phyloP scores from a whole-genome alignment of 2,329 filamentous ascomycete species.

The Colletotrichum brevisporum region DNA sequence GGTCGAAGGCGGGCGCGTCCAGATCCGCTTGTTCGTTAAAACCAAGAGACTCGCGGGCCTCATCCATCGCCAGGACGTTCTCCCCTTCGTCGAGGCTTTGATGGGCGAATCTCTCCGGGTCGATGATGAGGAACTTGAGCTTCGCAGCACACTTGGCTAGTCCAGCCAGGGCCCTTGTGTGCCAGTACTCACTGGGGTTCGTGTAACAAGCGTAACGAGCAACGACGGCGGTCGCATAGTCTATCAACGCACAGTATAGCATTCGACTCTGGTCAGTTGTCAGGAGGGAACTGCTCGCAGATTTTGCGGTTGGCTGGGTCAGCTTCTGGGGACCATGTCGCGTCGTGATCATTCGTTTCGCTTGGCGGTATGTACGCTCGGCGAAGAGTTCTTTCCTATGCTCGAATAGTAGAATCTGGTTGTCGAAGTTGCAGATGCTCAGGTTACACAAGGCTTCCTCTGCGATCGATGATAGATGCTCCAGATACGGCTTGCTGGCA shows the following conservation, averaged over 20 bases:
- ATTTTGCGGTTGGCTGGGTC: too few relatives aligned
- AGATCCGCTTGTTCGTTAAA: not conserved
- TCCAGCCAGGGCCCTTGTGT: not conserved
- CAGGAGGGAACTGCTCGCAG: not conserved
- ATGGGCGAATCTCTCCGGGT: not conserved
- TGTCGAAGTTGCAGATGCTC: not conserved
- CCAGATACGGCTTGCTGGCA: not conserved
- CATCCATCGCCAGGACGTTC: not conserved
- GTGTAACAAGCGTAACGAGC: not conserved
- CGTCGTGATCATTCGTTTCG: not conserved
- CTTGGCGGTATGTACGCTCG: not conserved
- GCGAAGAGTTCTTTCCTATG: not conserved
- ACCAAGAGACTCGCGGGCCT: not conserved
- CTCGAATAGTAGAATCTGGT: not conserved
- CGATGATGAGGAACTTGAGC: not conserved
- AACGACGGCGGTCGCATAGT: not conserved
- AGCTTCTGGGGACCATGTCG: not conserved
- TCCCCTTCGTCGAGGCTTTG: not conserved
- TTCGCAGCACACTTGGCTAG: slow-evolving; percentile 1
- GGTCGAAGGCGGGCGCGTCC: not conserved
- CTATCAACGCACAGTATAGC: not conserved
- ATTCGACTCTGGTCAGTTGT: not conserved
- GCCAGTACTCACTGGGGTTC: not conserved
- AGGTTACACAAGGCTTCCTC: not conserved
- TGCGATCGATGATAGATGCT: not conserved